These are phyloP conservation scores for Fusarium verticillioides DNA, from an alignment of 2,329 filamentous ascomycete species.

Conservation along the genomic window DNA sequence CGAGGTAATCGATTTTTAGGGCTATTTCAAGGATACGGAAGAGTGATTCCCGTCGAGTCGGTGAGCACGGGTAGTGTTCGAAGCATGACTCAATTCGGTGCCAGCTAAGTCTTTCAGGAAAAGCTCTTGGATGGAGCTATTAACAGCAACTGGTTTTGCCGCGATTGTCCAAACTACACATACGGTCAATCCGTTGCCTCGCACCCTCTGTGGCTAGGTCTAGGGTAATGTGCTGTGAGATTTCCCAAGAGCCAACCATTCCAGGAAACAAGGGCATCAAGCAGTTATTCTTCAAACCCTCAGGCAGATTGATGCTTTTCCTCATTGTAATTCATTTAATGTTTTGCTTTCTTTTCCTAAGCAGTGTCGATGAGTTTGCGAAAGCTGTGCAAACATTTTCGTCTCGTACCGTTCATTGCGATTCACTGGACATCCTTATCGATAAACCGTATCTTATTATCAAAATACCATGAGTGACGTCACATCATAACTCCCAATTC, in stretches of 20 bases:
- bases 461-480: background rate
- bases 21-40: too few species aligned
- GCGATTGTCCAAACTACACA: accelerated
- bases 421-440: background rate
- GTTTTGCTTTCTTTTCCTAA: too few species aligned
- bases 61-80: background rate
- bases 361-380: too few species aligned
- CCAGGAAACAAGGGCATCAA: accelerated
- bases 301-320: too few species aligned
- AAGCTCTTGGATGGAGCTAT: too few species aligned
- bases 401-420: too few species aligned
- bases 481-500: background rate
- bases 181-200: background rate
- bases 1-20: accelerated
- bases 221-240: background rate
- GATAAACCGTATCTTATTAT: background rate
- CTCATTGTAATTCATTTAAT: too few species aligned
- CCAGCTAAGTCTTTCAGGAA: accelerated
- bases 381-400: too few species aligned
- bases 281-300: accelerated
- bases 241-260: background rate
- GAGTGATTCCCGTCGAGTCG: background rate
- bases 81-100: background rate
- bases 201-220: accelerated
- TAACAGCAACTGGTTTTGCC: accelerated